Percentiles rank a stretch among this genome's conserved stretches.
Evolutionary conservation across 371 early-diverging fungal species (phyloP).

Genomic region (Mucor circinelloides): DNA sequence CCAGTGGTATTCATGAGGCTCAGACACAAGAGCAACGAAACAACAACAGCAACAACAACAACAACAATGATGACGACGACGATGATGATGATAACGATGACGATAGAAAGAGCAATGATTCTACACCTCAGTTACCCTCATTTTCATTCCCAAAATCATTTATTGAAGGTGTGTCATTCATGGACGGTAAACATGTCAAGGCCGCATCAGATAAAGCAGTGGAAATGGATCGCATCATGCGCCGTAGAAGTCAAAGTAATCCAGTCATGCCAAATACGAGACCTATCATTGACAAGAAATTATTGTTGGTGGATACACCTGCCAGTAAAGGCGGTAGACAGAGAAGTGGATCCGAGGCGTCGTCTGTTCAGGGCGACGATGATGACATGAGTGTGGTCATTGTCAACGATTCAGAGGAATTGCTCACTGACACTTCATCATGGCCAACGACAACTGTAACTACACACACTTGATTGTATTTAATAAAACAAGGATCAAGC

Average conservation of each 20-base stretch:
- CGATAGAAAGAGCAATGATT: background rate
- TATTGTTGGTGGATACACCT: conserved; percentile 10
- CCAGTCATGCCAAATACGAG: conserved; percentile 25
- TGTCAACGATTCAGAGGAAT: conserved; percentile 21
- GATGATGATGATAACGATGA: conserved; percentile 1
- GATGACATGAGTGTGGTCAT: conserved; percentile 38
- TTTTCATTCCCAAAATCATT: conserved; percentile 11
- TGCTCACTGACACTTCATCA: background rate
- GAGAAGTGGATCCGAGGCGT: conserved; percentile 35
- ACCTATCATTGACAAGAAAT: conserved; percentile 18
- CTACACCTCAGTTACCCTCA: conserved; percentile 9
- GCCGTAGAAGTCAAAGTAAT: conserved; percentile 39
- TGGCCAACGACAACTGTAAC: background rate
- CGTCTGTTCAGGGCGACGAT: conserved; percentile 37
- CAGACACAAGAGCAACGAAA: no score
- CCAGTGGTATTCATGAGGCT: background rate
- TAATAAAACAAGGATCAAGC: no score
- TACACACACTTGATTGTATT: background rate
- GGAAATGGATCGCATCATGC: conserved; percentile 21
- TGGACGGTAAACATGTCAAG: background rate
- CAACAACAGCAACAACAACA: background rate
- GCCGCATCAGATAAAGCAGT: conserved; percentile 11
- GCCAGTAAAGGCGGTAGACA: conserved; percentile 7
- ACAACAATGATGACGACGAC: background rate
- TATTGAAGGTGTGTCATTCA: conserved; percentile 1